Evolutionary conservation across 768 basidiomycete genomes (phyloP), one percentile per base, ranked within the genome.

Genomic region (Mycena floridula): DNA sequence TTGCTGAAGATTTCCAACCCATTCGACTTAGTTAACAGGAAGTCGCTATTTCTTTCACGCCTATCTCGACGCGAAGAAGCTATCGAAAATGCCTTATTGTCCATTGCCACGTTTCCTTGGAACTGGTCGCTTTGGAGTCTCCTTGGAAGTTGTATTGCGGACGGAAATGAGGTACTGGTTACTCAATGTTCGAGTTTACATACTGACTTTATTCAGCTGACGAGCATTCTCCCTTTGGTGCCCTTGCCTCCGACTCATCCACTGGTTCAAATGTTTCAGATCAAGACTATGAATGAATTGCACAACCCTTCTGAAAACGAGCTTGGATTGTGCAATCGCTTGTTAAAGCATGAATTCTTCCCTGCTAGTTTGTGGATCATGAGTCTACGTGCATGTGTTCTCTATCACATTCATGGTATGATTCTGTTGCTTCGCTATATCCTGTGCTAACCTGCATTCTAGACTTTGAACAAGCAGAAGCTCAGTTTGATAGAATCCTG

Each of bases 111-210:
- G 5, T 89, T 83, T 55, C 85, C 88, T 11, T 97, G 89, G 82
- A 97, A 97, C 58, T 98, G 94, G 93, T 86, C 88, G 22, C 70
- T 81, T n/a, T 98, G 93, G 93, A 67, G 76, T 7, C 73, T 91
- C 35, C 69, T 98, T n/a, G 76, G 77, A 3, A 80, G 79, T 43
- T 87, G 88, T 57, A 74, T 93, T 25, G 77, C 79, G 12, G 89
- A 92, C 50, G 81, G 80, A 13, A 89, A 92, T 66, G 90, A 95
- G 82, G 93, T 93, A 44, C 27, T 59, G 52, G 30, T 52, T 42
- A 18, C 40, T 41, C 37, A 28, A 13, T 20, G 24, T n/a, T 42
- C 42, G 32, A 39, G 48, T 44, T 22, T 28, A 16, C 24, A 41
- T 41, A 32, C 22, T 47, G 45, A 12, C 23, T 18, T 45, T 40